Base-by-base conservation (phyloP, 2,329 filamentous ascomycete genomes). In the Paecilomyces formosus region DNA sequence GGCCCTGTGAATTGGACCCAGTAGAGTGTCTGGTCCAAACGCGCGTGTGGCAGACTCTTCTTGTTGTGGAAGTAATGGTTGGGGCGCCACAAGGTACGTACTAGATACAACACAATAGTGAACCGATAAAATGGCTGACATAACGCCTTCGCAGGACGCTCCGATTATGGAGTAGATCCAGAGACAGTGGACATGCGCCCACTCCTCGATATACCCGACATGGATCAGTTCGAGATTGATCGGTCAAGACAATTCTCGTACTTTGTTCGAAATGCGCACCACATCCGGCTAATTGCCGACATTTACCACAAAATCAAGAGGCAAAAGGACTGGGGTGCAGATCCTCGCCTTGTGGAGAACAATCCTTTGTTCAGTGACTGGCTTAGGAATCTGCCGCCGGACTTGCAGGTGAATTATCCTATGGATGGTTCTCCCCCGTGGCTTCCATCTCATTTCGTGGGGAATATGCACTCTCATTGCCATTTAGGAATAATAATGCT, bases 381-480 rank as follows among this genome's bases (percentile, higher is more conserved):
- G 89, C 76, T 90, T 60, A 81, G 82, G 54, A 88, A 90, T 58
- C 79, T 97, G 6, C 93, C 93, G 0, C 76, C 82, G 11, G 91
- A 96, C 70, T 78, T 97, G 61, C 83, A 88, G 61, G 80, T 97
- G 39, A 84, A 82, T 2, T 95, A 92, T 69, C 88, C 92, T 2
- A 73, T 83, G 0, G 90, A 95, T 68, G 89, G 88, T 54, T 89
- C 88, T 3, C 82, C 90, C 2, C 92, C 92, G 0, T 94, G 89
- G 87, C 80, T 97, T 18, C 84, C 90, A 2, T 93, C 90, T 7
- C 89, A 95, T 65, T 96, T 92, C 68, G 81, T 95, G 54, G 93
- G 90, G 35, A 96, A 96, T 68, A 80, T 96, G 73, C 90, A 96
- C 70, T 88, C 87, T 2, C 96, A 97, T 73, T 92, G 94, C 72